Evolutionary conservation across 2,329 filamentous ascomycete species (phyloP), one percentile per base, ranked within the genome.

Genomic region (Aureobasidium mangrovei): DNA sequence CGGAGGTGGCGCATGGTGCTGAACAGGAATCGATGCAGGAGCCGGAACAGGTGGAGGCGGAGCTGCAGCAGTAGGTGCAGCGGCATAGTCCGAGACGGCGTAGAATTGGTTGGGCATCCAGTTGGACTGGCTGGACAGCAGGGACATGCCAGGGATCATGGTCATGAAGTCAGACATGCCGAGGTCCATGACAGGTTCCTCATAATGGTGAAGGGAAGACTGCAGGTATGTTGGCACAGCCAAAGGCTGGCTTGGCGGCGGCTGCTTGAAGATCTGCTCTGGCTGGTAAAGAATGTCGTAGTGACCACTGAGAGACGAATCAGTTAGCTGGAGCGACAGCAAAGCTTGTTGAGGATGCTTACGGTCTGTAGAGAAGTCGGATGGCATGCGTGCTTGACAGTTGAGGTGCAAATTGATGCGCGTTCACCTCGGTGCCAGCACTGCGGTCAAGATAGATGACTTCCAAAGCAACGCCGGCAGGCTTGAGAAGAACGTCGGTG

Each of bases 361-460:
- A 84, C 80, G 82, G 82, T 63, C 82, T 74, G 64, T 85, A 85
- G 27, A 85, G 74, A n/a, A 85, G 70, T 59, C 79, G 74, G 74
- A 67, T 60, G 10, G 77, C 57, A 78, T 67, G 66, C 49, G 59
- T 64, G 9, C 67, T 67, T 52, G 62, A 57, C 32, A 65, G 61
- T 68, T 65, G 63, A n/a, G 72, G 70, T 55, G 75, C 83, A 62
- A 86, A 81, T 26, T 78, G 78, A 66, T 86, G 83, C 32, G 77
- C 79, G 65, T 88, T 95, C 63, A 89, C 88, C 62, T 86, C 78
- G 44, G 80, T 77, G 18, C 90, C 91, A 43, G 82, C 76, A 63
- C 87, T 95, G 62, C 89, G 83, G 67, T 97, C 93, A 7, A 98
- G 81, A 66, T 97, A 96, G 53, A 89, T 83, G 58, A 97, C 87